phyloP scores from a whole-genome alignment of 331 rosid species.

The Dryas integrifolia region DNA sequence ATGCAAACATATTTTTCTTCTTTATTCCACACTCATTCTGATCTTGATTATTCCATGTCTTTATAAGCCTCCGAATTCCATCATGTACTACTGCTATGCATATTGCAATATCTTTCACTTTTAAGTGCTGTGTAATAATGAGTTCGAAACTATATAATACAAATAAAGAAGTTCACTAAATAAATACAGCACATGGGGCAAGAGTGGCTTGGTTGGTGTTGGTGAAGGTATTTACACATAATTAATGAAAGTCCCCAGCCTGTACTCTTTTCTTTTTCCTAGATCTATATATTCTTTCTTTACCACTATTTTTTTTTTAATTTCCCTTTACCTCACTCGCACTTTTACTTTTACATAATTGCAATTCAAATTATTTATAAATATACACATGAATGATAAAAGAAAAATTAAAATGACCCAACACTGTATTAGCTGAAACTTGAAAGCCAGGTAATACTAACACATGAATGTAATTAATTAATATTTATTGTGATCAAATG shows the following conservation, averaged over 20 bases:
- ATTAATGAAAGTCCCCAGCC: slow-evolving; percentile 4
- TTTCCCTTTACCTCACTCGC: no score
- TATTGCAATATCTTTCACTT: not conserved
- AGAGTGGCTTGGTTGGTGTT: slow-evolving; percentile 10
- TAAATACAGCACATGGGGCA: slow-evolving; percentile 8
- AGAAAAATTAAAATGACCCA: no score
- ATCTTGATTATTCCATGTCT: no score
- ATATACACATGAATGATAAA: no score
- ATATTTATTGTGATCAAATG: no score
- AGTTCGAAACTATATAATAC: not conserved
- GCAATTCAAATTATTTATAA: no score
- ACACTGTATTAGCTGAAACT: no score
- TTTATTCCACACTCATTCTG: no score
- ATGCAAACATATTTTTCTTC: not conserved
- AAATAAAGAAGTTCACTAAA: not conserved
- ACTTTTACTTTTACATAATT: no score
- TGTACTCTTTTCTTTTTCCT: not conserved
- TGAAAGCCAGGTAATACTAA: no score
- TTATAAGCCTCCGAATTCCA: not conserved
- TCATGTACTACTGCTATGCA: not conserved
- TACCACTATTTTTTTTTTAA: no score
- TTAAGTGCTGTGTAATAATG: slow-evolving; percentile 6
- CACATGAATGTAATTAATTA: no score
- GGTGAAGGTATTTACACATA: not conserved
- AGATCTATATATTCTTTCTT: not conserved